Conservation (phyloP, 169 alveolate species). For the Plasmodium fragile region DNA sequence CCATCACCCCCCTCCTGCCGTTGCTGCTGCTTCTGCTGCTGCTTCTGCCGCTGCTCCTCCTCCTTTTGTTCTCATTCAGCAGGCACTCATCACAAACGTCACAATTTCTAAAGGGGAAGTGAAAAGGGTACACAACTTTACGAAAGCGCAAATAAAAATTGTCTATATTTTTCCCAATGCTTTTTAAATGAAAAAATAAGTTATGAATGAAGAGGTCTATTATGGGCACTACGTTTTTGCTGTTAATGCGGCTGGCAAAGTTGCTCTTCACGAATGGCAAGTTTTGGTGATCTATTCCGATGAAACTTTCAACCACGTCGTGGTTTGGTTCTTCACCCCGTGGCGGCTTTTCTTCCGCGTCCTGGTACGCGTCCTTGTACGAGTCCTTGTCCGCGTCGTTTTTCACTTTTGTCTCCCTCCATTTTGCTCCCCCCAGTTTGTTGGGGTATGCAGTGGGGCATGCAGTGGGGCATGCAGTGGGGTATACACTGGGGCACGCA, state of each 20-base stretch:
- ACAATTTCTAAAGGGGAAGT: slow-evolving; percentile 14
- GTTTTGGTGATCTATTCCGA: slow-evolving; percentile 53
- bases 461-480: too few species aligned
- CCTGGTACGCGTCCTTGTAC: background rate
- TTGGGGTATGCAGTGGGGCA: too few species aligned
- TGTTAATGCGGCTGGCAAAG: slow-evolving; percentile 22
- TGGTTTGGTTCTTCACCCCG: slow-evolving; percentile 8
- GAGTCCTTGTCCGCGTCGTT: background rate
- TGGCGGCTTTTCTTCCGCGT: background rate
- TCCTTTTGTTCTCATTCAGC: background rate
- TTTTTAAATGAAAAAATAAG: slow-evolving; percentile 56
- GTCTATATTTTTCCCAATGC: slow-evolving; percentile 47
- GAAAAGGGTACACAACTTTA: slow-evolving; percentile 54
- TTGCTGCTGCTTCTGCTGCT: too few species aligned
- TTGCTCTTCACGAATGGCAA: slow-evolving; percentile 27
- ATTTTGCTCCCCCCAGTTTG: background rate
- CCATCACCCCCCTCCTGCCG: background rate
- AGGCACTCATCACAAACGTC: slow-evolving; percentile 46
- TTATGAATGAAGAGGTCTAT: slow-evolving; percentile 44
- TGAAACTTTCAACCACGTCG: slow-evolving; percentile 5
- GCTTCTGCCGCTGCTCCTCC: too few species aligned
- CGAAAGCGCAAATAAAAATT: slow-evolving; percentile 48
- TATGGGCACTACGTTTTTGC: slow-evolving; percentile 32
- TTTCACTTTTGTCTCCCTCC: background rate
- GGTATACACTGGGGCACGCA: too few species aligned